These are phyloP conservation scores for Daldinia eschscholtzii DNA, from an alignment of 2,329 filamentous ascomycete species.

Conservation along the genomic window DNA sequence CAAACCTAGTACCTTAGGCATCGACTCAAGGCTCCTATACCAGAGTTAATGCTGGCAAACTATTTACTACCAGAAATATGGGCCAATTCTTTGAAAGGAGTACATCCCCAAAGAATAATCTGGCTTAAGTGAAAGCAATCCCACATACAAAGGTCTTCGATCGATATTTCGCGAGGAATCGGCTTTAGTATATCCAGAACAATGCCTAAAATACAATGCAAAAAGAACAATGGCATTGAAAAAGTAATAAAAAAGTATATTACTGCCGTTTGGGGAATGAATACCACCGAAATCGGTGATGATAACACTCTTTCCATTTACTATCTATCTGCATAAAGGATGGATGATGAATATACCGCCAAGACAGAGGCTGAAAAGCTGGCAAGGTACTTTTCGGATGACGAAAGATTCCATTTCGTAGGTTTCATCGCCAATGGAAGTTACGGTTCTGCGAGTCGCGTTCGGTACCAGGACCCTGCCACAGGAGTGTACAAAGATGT, in stretches of 20 bases:
- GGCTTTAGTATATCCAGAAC: not conserved
- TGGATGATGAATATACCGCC: not conserved
- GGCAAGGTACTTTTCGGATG: not conserved
- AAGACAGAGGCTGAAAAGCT: not conserved
- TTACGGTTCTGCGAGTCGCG: constrained; percentile 8
- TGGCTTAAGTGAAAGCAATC: not conserved
- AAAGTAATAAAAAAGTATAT: not conserved
- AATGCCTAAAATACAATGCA: not conserved
- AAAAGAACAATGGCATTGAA: not conserved
- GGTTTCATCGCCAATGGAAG: constrained; percentile 1
- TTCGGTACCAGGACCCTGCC: not conserved
- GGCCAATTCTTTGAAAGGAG: not conserved
- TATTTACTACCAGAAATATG: not conserved
- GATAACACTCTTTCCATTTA: not conserved
- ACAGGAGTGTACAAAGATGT: not conserved
- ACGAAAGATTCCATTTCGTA: not conserved
- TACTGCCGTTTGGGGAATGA: too few species aligned
- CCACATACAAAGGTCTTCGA: not conserved
- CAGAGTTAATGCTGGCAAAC: too few species aligned
- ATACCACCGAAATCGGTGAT: not conserved
- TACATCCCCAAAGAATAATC: not conserved
- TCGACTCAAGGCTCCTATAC: too few species aligned
- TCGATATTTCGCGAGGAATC: not conserved
- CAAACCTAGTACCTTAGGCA: too few species aligned
- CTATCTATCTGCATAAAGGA: not conserved